Percentiles rank a stretch among this genome's conserved stretches.
phyloP scores from a whole-genome alignment of 805 yeast genomes.

The Teunomyces panamensis region DNA sequence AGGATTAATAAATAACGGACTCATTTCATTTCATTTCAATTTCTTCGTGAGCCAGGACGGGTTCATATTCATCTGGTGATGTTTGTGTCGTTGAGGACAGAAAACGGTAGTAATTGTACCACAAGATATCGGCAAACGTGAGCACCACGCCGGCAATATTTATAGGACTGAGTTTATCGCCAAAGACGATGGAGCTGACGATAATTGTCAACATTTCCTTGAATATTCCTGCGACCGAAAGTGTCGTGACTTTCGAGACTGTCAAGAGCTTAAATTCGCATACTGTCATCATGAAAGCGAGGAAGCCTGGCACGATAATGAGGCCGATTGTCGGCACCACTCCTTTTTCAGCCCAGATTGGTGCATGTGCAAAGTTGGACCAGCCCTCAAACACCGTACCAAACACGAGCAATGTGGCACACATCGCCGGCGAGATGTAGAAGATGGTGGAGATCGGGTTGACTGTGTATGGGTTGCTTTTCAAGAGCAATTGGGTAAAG shows the following conservation, averaged over 20 bases:
- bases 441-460: slow-evolving; percentile 84
- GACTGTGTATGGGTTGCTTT: slow-evolving; percentile 52
- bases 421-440: slow-evolving; percentile 84
- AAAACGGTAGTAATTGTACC: slow-evolving; percentile 73
- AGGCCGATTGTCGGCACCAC: slow-evolving; percentile 51
- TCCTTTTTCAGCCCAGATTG: slow-evolving; percentile 67
- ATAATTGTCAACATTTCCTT: slow-evolving; percentile 87
- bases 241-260: slow-evolving; percentile 78
- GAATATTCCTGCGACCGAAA: slow-evolving; percentile 88
- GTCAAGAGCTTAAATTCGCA: slow-evolving; percentile 82
- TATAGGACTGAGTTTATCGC: slow-evolving; percentile 63
- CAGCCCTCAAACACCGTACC: slow-evolving; percentile 75
- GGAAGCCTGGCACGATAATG: slow-evolving; percentile 74
- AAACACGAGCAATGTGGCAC: slow-evolving; percentile 52
- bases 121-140: slow-evolving; percentile 73
- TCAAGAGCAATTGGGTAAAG: slow-evolving; percentile 78
- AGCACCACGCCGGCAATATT: slow-evolving; percentile 73
- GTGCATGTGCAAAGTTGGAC: slow-evolving; percentile 45
- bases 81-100: slow-evolving; percentile 14
- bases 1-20: not conserved
- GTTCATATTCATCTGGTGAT: too few relatives aligned
- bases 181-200: slow-evolving; percentile 63
- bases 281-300: slow-evolving; percentile 87
- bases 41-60: not conserved
- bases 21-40: slow-evolving; percentile 1